Percentiles rank a stretch among this genome's conserved stretches.
phyloP scores from a whole-genome alignment of 2,329 filamentous ascomycete species.

The Talaromyces verruculosus region DNA sequence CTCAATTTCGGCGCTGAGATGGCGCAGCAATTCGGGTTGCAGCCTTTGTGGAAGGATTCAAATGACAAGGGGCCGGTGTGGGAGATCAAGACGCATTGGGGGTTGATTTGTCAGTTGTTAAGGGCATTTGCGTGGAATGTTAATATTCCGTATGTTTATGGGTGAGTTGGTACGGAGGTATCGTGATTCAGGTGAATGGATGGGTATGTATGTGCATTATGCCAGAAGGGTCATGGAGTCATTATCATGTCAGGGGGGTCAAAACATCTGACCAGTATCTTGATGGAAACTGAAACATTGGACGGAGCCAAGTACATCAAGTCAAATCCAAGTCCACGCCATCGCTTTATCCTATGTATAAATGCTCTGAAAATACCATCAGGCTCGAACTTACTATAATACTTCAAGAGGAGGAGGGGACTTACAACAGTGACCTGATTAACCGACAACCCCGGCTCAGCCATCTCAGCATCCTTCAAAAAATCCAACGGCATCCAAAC shows the following conservation, averaged over 20 bases:
- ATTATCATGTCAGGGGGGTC: not conserved
- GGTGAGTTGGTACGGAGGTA: not conserved
- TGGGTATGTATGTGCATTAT: not conserved
- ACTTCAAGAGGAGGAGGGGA: conserved; percentile 37
- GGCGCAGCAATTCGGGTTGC: not conserved
- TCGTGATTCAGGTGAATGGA: not conserved
- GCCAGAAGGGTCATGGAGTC: not conserved
- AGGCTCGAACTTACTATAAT: not conserved
- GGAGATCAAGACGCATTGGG: conserved; percentile 18
- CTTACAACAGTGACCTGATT: conserved; percentile 83
- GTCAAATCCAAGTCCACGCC: not conserved
- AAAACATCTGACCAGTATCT: not conserved
- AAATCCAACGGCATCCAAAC: conserved; percentile 88
- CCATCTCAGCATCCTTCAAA: conserved; percentile 62
- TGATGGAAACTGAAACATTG: not conserved
- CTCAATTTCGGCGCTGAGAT: conserved; percentile 11
- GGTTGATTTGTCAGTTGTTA: conserved; percentile 18
- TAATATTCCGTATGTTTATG: conserved; percentile 19
- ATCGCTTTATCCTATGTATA: conserved; percentile 6
- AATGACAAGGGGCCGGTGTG: conserved; percentile 14
- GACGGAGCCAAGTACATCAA: not conserved
- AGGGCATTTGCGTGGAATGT: conserved; percentile 20
- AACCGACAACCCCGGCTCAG: conserved; percentile 80
- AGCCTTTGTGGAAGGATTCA: conserved; percentile 13
- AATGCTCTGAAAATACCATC: conserved; percentile 11